Base-by-base conservation (phyloP, 2,329 filamentous ascomycete species). In the Trichophyton benhamiae region DNA sequence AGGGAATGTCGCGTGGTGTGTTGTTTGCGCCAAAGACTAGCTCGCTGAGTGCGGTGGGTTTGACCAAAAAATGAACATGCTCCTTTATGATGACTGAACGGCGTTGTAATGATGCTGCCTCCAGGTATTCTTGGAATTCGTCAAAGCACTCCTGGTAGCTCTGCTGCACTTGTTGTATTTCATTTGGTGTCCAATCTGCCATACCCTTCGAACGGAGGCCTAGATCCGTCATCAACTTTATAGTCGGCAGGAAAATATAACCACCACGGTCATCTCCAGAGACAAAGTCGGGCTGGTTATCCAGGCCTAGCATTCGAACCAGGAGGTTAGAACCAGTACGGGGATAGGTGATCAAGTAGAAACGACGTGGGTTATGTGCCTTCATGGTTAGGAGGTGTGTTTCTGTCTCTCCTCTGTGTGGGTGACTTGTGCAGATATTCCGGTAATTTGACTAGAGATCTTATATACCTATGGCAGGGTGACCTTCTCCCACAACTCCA, bases 1-100 rank as follows among this genome's bases (percentile, higher is more conserved):
- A 52, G 15, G 46, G 58, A 46, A 2, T 62, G 59, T 59, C 49
- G 20, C 6, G 20, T 17, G 17, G 41, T 44, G n/a, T 33, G n/a
- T 48, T 55, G 15, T 48, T 20, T 15, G 4, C 8, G 41, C 60
- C 41, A 41, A 36, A 33, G 15, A 53, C 33, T 15, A 53, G 44
- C 53, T 57, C 1, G 33, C 22, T 2, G 65, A 65, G 25, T 57
- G 60, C 25, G 58, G 53, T 25, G 59, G 65, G 57, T 64, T 63
- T 46, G 59, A 60, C 58, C 67, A 66, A 38, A 63, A 62, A 42
- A 62, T 63, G 6, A 27, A 68, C 66, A 42, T 75, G 73, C 58
- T 75, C 73, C 60, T 74, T 74, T 42, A 69, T 65, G 57, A 74
- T 72, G n/a, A 71, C 62, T 22, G 63, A 63, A 58, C 72, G 71